Evolutionary conservation across 2,329 filamentous ascomycete species (phyloP).

Genomic region (Aspergillus ustus): DNA sequence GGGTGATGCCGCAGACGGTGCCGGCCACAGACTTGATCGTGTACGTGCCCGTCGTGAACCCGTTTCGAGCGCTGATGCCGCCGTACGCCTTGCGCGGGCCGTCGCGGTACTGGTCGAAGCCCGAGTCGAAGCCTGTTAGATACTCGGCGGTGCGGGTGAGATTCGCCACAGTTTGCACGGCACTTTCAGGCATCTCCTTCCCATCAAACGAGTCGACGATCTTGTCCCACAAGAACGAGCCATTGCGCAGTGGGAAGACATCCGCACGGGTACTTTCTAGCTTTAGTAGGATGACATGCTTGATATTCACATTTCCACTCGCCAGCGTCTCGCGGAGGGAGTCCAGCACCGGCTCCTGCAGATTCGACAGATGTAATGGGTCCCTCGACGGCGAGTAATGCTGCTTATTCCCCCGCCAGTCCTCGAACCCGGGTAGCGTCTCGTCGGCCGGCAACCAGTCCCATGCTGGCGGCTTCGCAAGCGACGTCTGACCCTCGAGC

Average conservation of each 20-base stretch:
- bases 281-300: constrained; percentile 51
- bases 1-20: constrained; percentile 50
- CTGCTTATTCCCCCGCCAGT: constrained; percentile 25
- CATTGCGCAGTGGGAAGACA: constrained; percentile 51
- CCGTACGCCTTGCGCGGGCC: constrained; percentile 37
- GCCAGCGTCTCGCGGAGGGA: constrained; percentile 33
- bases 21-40: constrained; percentile 51
- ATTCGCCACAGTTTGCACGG: constrained; percentile 29
- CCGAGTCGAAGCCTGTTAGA: constrained; percentile 33
- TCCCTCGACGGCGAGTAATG: constrained; percentile 45
- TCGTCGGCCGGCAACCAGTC: constrained; percentile 31
- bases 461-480: constrained; percentile 27
- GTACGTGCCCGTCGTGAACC: constrained; percentile 49
- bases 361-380: constrained; percentile 49
- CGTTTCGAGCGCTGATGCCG: constrained; percentile 49
- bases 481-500: constrained; percentile 25
- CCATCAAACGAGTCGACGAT: constrained; percentile 45
- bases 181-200: constrained; percentile 40
- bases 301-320: constrained; percentile 40
- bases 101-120: constrained; percentile 31
- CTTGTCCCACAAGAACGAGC: constrained; percentile 39
- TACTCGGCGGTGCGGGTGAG: constrained; percentile 36
- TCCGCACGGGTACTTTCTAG: constrained; percentile 54
- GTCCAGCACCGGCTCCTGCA: constrained; percentile 34
- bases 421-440: constrained; percentile 30